Percentiles rank a stretch among this genome's conserved stretches.
phyloP scores from a whole-genome alignment of 371 early-diverging fungal genomes.

The Quaeritorhiza haematococci region DNA sequence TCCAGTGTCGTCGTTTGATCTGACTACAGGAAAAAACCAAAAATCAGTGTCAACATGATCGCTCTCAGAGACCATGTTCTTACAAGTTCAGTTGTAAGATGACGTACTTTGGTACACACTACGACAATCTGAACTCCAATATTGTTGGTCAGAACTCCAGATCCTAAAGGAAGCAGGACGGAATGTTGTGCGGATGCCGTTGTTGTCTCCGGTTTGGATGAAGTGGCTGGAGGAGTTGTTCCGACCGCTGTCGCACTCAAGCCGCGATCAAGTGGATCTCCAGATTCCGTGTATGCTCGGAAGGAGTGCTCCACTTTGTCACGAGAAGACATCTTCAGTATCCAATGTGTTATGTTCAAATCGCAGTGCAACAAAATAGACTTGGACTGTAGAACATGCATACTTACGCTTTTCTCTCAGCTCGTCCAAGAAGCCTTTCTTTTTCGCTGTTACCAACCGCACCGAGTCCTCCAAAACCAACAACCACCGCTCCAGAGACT shows the following conservation, averaged over 20 bases:
- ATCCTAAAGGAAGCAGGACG: conserved; percentile 70
- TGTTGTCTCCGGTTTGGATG: background rate
- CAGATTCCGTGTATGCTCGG: conserved; percentile 56
- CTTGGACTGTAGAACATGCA: background rate
- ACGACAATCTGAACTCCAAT: conserved; percentile 84
- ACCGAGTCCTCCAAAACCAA: conserved; percentile 58
- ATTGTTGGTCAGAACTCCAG: conserved; percentile 77
- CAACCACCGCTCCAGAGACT: conserved; percentile 76
- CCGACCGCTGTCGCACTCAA: background rate
- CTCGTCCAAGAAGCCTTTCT: conserved; percentile 68
- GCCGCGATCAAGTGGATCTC: conserved; percentile 19
- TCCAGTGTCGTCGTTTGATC: conserved; percentile 32
- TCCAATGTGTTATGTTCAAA: background rate
- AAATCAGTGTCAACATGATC: background rate
- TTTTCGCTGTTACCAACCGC: conserved; percentile 54
- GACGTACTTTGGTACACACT: conserved; percentile 83
- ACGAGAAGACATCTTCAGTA: background rate
- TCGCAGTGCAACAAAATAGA: background rate
- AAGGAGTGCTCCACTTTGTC: conserved; percentile 51
- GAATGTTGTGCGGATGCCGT: conserved; percentile 8
- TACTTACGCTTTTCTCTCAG: conserved; percentile 63
- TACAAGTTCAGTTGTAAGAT: background rate
- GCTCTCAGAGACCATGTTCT: background rate
- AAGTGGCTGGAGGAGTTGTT: background rate
- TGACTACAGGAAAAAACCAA: conserved; percentile 1